Percentiles rank a stretch among this genome's conserved stretches.
phyloP scores from a whole-genome alignment of 257 asterid genomes.

The Gentiana straminea region DNA sequence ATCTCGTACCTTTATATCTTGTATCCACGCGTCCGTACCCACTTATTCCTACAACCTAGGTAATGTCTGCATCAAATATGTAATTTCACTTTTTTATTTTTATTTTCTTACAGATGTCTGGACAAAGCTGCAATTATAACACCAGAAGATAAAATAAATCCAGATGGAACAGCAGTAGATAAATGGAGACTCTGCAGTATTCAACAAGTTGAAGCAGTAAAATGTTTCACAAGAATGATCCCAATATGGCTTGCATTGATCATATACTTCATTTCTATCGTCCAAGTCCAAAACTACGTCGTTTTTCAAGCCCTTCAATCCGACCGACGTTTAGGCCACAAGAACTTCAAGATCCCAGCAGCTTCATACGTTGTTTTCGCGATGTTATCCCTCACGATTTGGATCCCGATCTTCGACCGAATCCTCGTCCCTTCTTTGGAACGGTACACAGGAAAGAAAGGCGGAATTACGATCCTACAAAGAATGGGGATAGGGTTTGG shows the following conservation, averaged over 20 bases:
- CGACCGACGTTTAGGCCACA: constrained; percentile 9
- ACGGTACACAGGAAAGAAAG: constrained; percentile 12
- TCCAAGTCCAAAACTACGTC: constrained; percentile 14
- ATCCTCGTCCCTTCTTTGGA: constrained; percentile 15
- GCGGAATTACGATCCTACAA: constrained; percentile 18
- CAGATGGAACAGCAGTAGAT: constrained; percentile 23
- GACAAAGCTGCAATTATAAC: constrained; percentile 24
- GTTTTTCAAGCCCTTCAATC: constrained; percentile 26
- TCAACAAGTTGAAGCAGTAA: constrained; percentile 30
- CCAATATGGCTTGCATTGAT: constrained; percentile 26
- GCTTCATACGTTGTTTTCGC: constrained; percentile 20
- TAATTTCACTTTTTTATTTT: background rate
- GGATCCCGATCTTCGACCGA: constrained; percentile 23
- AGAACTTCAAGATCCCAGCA: constrained; percentile 23
- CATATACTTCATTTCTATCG: constrained; percentile 7
- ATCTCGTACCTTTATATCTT: background rate
- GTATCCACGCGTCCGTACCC: too few relatives aligned
- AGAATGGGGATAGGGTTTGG: constrained; percentile 18
- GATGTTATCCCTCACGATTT: constrained; percentile 15
- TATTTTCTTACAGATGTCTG: constrained; percentile 8
- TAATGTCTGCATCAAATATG: too few relatives aligned
- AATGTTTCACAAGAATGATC: constrained; percentile 18
- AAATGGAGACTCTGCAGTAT: constrained; percentile 25
- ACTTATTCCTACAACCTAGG: too few relatives aligned
- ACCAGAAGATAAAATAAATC: constrained; percentile 12